Evolutionary conservation across 805 yeast species (phyloP).

Genomic region (Komagataella pseudopastoris): DNA sequence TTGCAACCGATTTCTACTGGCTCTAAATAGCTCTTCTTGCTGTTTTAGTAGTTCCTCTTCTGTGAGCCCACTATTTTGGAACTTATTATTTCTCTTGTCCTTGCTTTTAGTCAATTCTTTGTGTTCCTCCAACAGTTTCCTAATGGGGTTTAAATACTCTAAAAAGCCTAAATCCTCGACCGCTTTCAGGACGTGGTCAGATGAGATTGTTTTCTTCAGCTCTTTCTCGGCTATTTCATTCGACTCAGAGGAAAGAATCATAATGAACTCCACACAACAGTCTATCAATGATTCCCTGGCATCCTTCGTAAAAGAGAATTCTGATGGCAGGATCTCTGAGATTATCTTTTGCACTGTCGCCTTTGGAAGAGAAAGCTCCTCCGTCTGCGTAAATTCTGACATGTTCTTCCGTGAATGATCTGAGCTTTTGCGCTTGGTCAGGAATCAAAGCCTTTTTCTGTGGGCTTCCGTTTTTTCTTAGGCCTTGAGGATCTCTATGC

Average conservation of each 20-base stretch:
- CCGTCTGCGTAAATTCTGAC: slow-evolving; percentile 4
- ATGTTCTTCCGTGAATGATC: not conserved
- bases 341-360: slow-evolving; percentile 96
- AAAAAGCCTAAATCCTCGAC: slow-evolving; percentile 75
- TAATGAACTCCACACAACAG: slow-evolving; percentile 90
- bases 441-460: not conserved
- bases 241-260: slow-evolving; percentile 86
- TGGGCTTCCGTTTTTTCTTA: not conserved
- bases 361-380: slow-evolving; percentile 23
- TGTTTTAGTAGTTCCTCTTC: slow-evolving; percentile 88
- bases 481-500: not conserved
- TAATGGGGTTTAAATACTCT: slow-evolving; percentile 72
- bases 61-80: slow-evolving; percentile 81
- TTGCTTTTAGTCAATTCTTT: slow-evolving; percentile 80
- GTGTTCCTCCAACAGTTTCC: slow-evolving; percentile 71
- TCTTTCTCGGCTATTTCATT: slow-evolving; percentile 95
- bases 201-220: slow-evolving; percentile 89
- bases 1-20: slow-evolving; percentile 20
- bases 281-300: slow-evolving; percentile 93
- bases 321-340: slow-evolving; percentile 81
- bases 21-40: slow-evolving; percentile 83
- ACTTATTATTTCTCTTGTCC: slow-evolving; percentile 83
- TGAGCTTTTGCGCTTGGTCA: not conserved
- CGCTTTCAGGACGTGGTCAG: slow-evolving; percentile 91
- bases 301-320: slow-evolving; percentile 78